phyloP scores from a whole-genome alignment of 148 eudicot species.

The Vaccinium corymbosum region DNA sequence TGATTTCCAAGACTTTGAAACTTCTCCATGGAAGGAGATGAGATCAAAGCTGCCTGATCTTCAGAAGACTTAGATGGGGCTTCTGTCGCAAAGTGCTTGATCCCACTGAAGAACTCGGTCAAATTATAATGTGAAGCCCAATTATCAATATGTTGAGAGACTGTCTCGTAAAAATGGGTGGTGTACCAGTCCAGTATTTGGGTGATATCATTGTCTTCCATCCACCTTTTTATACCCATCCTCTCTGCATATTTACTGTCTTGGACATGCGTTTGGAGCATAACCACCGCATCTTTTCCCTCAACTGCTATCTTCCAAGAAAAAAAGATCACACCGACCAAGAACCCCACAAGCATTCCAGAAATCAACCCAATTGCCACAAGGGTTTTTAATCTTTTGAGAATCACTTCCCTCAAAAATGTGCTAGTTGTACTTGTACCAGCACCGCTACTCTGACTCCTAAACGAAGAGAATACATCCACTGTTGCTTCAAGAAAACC shows the following conservation, averaged over 20 bases:
- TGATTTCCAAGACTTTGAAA: constrained; percentile 50
- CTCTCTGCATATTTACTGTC: constrained; percentile 79
- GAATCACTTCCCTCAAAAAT: constrained; percentile 44
- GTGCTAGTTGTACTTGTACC: constrained; percentile 34
- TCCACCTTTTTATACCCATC: constrained; percentile 81
- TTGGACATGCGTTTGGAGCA: constrained; percentile 67
- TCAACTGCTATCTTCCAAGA: constrained; percentile 93
- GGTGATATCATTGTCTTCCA: constrained; percentile 93
- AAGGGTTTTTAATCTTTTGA: constrained; percentile 63
- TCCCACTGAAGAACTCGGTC: constrained; percentile 77
- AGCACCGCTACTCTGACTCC: constrained; percentile 61
- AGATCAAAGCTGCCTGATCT: constrained; percentile 39
- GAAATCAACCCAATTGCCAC: constrained; percentile 85
- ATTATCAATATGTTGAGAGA: constrained; percentile 73
- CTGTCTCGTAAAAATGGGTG: constrained; percentile 60
- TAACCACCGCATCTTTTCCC: constrained; percentile 74
- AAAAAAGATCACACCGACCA: constrained; percentile 63
- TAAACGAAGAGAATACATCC: constrained; percentile 55
- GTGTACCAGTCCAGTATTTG: constrained; percentile 73
- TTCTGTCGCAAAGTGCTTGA: constrained; percentile 67
- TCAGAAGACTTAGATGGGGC: constrained; percentile 39
- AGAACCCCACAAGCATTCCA: constrained; percentile 68
- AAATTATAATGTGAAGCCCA: constrained; percentile 83
- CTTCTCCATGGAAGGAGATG: constrained; percentile 67
- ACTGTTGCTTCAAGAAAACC: constrained; percentile 55